phyloP scores from a whole-genome alignment of 129 eudicot genomes.

The Calendula officinalis region DNA sequence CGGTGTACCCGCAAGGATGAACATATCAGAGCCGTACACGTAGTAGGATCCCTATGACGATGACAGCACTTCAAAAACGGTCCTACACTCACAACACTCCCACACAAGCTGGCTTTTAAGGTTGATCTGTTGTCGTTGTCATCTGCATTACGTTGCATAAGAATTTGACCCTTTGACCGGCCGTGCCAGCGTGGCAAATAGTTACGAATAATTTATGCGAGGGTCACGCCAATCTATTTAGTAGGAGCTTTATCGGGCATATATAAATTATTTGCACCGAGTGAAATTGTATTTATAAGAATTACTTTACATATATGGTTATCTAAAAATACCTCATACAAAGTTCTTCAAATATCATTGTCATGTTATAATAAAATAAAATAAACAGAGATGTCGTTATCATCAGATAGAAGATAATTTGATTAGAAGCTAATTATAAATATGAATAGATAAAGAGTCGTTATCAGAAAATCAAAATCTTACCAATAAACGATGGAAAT shows the following conservation, averaged over 20 bases:
- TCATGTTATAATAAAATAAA: neutral
- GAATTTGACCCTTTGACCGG: constrained; percentile 34
- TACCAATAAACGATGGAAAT: constrained; percentile 8
- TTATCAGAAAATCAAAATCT: constrained; percentile 23
- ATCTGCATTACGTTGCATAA: constrained; percentile 15
- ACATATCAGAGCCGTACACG: constrained; percentile 34
- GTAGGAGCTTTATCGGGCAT: no score
- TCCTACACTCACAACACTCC: constrained; percentile 4
- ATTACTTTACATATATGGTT: no score
- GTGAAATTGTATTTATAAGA: no score
- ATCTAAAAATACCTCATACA: no score
- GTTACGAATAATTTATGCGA: no score
- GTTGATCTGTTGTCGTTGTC: constrained; percentile 42
- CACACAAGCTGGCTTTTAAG: constrained; percentile 35
- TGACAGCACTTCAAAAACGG: constrained; percentile 25
- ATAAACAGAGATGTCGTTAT: neutral
- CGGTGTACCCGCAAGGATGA: constrained; percentile 23
- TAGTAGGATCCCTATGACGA: constrained; percentile 29
- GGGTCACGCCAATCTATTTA: no score
- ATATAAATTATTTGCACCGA: no score
- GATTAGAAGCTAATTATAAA: constrained; percentile 4
- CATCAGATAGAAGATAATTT: neutral
- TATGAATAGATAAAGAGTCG: neutral
- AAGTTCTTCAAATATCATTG: no score
- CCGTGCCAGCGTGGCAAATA: constrained; percentile 8